Conservation (phyloP, 2,329 filamentous ascomycete genomes). For the Didymellaceae sp. region DNA sequence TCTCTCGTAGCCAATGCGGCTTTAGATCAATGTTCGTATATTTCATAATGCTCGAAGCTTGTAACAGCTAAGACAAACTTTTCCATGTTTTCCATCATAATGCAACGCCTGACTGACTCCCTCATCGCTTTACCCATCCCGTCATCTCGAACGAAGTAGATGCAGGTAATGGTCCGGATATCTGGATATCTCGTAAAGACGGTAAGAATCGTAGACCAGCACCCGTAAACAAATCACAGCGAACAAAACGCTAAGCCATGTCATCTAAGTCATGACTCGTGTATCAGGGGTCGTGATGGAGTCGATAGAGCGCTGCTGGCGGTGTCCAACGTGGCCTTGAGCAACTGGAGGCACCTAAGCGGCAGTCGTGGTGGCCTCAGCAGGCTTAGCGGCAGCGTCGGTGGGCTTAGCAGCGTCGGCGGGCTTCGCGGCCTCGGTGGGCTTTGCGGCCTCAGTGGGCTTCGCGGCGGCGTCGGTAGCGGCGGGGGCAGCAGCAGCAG, state of each 20-base stretch:
- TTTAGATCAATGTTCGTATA: constrained; percentile 21
- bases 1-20: constrained; percentile 11
- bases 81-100: constrained; percentile 37
- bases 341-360: constrained; percentile 42
- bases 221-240: constrained; percentile 33
- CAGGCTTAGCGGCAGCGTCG: constrained; percentile 24
- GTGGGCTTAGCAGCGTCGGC: constrained; percentile 18
- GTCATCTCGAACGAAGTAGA: constrained; percentile 39
- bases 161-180: constrained; percentile 35
- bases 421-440: constrained; percentile 31
- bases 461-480: constrained; percentile 27
- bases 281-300: constrained; percentile 14
- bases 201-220: constrained; percentile 36
- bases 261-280: constrained; percentile 23
- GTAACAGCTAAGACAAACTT: constrained; percentile 33
- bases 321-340: constrained; percentile 27
- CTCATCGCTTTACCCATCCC: constrained; percentile 42
- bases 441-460: constrained; percentile 19
- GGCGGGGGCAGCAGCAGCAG: constrained; percentile 24
- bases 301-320: constrained; percentile 16
- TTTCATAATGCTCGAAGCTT: constrained; percentile 27
- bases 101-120: constrained; percentile 41
- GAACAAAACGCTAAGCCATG: constrained; percentile 24
- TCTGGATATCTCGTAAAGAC: constrained; percentile 41
- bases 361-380: constrained; percentile 38